Conservation (phyloP, 108 stramenopile genomes). For the Cyclostephanos tholiformis region DNA sequence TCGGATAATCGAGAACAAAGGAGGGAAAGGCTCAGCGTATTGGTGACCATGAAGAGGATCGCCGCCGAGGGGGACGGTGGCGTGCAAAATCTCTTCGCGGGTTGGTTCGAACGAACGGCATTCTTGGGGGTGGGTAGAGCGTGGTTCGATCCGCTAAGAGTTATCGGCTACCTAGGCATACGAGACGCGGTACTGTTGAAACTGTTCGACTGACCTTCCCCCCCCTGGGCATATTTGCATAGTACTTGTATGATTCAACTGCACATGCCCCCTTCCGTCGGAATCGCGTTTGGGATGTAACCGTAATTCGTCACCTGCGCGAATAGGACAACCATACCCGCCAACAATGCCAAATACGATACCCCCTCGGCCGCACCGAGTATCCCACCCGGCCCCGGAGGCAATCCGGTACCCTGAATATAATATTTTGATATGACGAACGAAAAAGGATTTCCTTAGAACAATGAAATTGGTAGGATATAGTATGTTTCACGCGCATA, state of each 20-base stretch:
- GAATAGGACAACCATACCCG: slow-evolving; percentile 63
- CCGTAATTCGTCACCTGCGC: slow-evolving; percentile 75
- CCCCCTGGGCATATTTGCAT: too few relatives aligned
- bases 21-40: slow-evolving; percentile 39
- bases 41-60: slow-evolving; percentile 59
- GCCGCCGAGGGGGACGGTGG: slow-evolving; percentile 73
- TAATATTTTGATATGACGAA: not conserved
- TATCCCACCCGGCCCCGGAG: slow-evolving; percentile 67
- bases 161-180: slow-evolving; percentile 78
- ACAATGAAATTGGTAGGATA: not conserved
- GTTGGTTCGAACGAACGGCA: slow-evolving; percentile 78
- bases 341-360: slow-evolving; percentile 61
- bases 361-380: slow-evolving; percentile 77
- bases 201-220: slow-evolving; percentile 68
- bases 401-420: slow-evolving; percentile 61
- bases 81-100: slow-evolving; percentile 70
- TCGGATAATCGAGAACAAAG: slow-evolving; percentile 41
- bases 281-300: slow-evolving; percentile 85
- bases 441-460: not conserved
- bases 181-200: slow-evolving; percentile 78
- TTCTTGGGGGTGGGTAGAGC: slow-evolving; percentile 82
- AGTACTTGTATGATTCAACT: not conserved
- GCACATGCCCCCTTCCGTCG: slow-evolving; percentile 86
- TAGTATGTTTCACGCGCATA: too few relatives aligned
- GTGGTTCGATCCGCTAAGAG: slow-evolving; percentile 80